Conservation (phyloP, 2,329 filamentous ascomycete genomes). For the Aspergillaceae sp. region DNA sequence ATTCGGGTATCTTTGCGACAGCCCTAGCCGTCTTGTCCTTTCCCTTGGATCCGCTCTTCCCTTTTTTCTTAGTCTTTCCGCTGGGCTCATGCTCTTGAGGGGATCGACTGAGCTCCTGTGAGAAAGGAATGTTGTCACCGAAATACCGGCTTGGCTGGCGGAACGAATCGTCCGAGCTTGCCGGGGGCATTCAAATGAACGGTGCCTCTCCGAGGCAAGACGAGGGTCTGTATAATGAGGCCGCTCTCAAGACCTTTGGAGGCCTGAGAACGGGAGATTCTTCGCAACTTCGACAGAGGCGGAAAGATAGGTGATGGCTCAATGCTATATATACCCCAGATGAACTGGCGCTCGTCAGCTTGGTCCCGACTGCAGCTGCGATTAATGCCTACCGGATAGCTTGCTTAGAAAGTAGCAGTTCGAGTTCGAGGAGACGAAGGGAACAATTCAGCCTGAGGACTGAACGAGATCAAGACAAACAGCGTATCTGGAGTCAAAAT, state of each 20-base stretch:
- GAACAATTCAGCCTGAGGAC: background rate
- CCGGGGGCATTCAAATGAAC: slow-evolving; percentile 36
- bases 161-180: slow-evolving; percentile 30
- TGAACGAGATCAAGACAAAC: background rate
- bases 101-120: slow-evolving; percentile 18
- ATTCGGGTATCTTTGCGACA: slow-evolving; percentile 20
- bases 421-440: background rate
- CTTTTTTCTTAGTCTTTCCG: slow-evolving; percentile 34
- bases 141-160: slow-evolving; percentile 29
- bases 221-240: slow-evolving; percentile 4
- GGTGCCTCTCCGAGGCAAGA: slow-evolving; percentile 23
- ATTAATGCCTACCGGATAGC: background rate
- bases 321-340: background rate
- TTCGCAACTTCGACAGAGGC: background rate
- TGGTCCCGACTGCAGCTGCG: slow-evolving; percentile 1
- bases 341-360: slow-evolving; percentile 9
- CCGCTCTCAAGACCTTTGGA: slow-evolving; percentile 25
- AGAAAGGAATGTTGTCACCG: slow-evolving; percentile 22
- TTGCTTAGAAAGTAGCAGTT: background rate
- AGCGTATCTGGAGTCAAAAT: slow-evolving; percentile 2
- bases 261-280: slow-evolving; percentile 26
- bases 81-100: slow-evolving; percentile 25
- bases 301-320: too few relatives aligned
- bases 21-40: slow-evolving; percentile 29
- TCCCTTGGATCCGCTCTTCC: slow-evolving; percentile 27